A percentile compares a stretch with the other conserved stretches of the same genome.
phyloP scores from a whole-genome alignment of 1,284 basidiomycete species.

The Fistulinella cinereoalba region DNA sequence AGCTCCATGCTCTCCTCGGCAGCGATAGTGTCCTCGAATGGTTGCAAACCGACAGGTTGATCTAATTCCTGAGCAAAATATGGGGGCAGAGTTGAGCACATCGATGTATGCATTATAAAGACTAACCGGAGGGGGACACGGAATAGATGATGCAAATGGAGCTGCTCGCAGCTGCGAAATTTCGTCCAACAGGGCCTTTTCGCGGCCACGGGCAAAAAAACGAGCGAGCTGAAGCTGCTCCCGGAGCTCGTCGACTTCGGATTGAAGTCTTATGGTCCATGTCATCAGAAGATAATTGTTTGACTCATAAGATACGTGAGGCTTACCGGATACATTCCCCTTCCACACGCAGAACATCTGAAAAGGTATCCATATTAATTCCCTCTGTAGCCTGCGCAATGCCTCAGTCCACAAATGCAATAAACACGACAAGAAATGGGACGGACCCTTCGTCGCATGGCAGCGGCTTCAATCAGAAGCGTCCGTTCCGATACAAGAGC shows the following conservation, averaged over 20 bases:
- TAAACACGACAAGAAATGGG: background rate
- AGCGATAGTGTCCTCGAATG: conserved; percentile 29
- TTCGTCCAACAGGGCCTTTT: conserved; percentile 24
- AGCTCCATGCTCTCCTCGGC: conserved; percentile 56
- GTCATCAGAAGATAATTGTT: background rate
- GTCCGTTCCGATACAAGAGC: conserved; percentile 39
- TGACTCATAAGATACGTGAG: background rate
- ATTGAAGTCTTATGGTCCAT: conserved; percentile 19
- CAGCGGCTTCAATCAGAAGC: conserved; percentile 26
- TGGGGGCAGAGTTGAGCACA: too few relatives aligned
- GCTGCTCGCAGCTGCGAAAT: conserved; percentile 19
- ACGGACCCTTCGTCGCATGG: conserved; percentile 26
- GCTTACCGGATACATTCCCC: conserved; percentile 37
- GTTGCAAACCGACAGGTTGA: conserved; percentile 9
- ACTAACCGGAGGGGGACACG: conserved; percentile 10
- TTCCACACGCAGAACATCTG: conserved; percentile 28
- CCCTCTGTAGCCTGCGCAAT: conserved; percentile 15
- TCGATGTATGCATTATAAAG: too few relatives aligned
- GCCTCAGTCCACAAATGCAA: background rate
- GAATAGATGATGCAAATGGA: background rate
- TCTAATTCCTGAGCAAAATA: too few relatives aligned
- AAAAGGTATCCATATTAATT: conserved; percentile 18
- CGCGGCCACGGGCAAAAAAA: conserved; percentile 16
- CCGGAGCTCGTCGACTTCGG: conserved; percentile 25
- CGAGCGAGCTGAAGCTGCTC: conserved; percentile 23